Evolutionary conservation across 202 grass and related monocot genomes (phyloP).

Genomic region (Carex sylvatica): DNA sequence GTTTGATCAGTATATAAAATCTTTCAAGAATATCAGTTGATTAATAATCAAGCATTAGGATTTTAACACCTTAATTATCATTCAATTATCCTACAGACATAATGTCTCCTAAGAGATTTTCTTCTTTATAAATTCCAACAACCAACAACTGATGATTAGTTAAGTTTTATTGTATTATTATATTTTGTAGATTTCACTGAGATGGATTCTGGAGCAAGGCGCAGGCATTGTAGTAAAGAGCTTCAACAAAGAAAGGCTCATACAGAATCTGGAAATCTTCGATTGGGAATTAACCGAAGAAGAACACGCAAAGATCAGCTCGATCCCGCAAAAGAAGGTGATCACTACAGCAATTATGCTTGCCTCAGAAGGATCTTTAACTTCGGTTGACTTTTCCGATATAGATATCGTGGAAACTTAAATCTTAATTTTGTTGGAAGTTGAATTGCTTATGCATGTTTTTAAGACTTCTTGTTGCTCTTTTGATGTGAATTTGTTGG

Average conservation of each 20-base stretch:
- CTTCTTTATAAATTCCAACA: slow-evolving; percentile 18
- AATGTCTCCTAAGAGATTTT: not conserved
- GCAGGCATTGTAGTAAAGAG: slow-evolving; percentile 43
- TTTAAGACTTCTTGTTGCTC: not conserved
- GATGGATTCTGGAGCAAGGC: slow-evolving; percentile 59
- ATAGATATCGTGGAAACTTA: slow-evolving; percentile 37
- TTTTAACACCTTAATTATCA: not conserved
- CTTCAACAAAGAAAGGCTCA: slow-evolving; percentile 35
- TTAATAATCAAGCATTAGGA: not conserved
- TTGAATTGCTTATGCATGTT: not conserved
- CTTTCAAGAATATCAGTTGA: not conserved
- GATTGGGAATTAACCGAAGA: slow-evolving; percentile 43
- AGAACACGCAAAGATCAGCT: slow-evolving; percentile 40
- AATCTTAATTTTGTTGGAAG: not conserved
- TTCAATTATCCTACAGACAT: not conserved
- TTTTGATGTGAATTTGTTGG: not conserved
- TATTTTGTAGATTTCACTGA: slow-evolving; percentile 40
- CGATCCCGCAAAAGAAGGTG: slow-evolving; percentile 37
- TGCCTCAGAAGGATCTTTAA: slow-evolving; percentile 30
- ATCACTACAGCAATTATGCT: slow-evolving; percentile 16
- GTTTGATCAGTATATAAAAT: not conserved
- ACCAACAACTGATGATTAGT: not conserved
- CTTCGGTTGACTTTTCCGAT: slow-evolving; percentile 29
- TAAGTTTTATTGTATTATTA: not conserved
- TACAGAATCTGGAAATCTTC: slow-evolving; percentile 40